Conservation (phyloP, 345 rosid genomes). For the Gynandropsis gynandra region DNA sequence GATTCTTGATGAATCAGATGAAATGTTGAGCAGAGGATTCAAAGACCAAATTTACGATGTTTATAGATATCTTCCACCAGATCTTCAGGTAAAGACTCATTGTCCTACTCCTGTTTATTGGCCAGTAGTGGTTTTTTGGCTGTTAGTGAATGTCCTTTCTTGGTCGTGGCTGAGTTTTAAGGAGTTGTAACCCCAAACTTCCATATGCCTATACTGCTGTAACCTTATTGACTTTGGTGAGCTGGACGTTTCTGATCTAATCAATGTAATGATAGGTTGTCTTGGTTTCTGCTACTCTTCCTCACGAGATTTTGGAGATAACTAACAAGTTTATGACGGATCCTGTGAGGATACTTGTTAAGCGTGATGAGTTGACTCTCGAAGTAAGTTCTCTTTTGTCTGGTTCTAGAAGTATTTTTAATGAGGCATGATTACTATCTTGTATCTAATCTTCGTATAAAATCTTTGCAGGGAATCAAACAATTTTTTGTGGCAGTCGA, state of each 20-base stretch:
- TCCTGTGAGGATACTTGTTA: constrained; percentile 91
- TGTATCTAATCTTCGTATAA: constrained; percentile 1
- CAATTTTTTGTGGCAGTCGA: constrained; percentile 95
- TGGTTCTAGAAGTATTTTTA: neutral
- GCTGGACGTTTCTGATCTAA: neutral
- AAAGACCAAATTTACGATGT: constrained; percentile 98
- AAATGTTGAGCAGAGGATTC: constrained; percentile 98
- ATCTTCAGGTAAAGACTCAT: constrained; percentile 68
- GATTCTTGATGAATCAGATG: constrained; percentile 86
- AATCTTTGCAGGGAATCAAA: constrained; percentile 68
- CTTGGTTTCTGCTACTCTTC: constrained; percentile 93
- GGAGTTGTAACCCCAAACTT: too few species aligned
- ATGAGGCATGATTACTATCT: neutral
- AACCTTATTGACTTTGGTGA: neutral
- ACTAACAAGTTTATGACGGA: constrained; percentile 93
- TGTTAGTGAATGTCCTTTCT: constrained; percentile 1
- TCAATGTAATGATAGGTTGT: constrained; percentile 43
- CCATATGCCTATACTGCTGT: neutral
- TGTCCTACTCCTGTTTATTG: neutral
- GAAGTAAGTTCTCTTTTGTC: constrained; percentile 42
- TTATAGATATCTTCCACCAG: constrained; percentile 93
- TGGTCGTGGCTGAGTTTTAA: too few species aligned
- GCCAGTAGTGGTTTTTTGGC: neutral
- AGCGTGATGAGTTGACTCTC: constrained; percentile 95
- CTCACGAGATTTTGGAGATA: constrained; percentile 94